Percentiles rank a stretch among this genome's conserved stretches.
Evolutionary conservation across 257 asterid species (phyloP).

Genomic region (Ilex asprella): DNA sequence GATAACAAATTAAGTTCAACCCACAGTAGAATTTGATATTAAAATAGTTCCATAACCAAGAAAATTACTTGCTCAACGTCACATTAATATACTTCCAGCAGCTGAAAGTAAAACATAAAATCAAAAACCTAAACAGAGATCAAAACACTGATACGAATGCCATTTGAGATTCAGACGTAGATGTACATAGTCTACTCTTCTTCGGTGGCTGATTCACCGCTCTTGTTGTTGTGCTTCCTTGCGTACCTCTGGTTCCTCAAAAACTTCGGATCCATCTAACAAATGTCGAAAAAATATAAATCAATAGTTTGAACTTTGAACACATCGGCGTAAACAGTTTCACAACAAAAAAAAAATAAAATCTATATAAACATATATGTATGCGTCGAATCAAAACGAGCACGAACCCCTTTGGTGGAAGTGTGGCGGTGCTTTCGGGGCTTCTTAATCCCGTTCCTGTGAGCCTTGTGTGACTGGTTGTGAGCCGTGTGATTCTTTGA

Average conservation of each 20-base stretch:
- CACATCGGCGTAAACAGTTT: background rate
- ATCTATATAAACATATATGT: no score
- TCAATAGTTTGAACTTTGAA: background rate
- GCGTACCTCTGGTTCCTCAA: slow-evolving; percentile 98
- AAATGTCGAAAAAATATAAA: background rate
- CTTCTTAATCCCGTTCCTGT: slow-evolving; percentile 87
- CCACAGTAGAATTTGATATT: no score
- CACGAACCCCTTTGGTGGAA: slow-evolving; percentile 74
- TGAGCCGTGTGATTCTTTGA: slow-evolving; percentile 95
- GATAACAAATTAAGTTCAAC: no score
- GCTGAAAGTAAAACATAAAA: no score
- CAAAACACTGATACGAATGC: background rate
- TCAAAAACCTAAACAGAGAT: background rate
- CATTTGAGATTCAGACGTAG: no score
- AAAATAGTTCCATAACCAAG: no score
- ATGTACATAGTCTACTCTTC: slow-evolving; percentile 40
- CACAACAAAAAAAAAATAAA: no score
- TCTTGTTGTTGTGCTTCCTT: slow-evolving; percentile 76
- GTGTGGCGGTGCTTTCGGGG: slow-evolving; percentile 65
- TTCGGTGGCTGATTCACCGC: slow-evolving; percentile 32
- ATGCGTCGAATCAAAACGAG: background rate
- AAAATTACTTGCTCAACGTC: no score
- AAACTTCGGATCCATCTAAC: slow-evolving; percentile 89
- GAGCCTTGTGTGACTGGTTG: slow-evolving; percentile 83
- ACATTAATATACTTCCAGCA: no score